Evolutionary conservation across 495 filamentous ascomycete genomes (phyloP), one percentile per base, ranked within the genome.

Genomic region (Elasticomyces elasticus): DNA sequence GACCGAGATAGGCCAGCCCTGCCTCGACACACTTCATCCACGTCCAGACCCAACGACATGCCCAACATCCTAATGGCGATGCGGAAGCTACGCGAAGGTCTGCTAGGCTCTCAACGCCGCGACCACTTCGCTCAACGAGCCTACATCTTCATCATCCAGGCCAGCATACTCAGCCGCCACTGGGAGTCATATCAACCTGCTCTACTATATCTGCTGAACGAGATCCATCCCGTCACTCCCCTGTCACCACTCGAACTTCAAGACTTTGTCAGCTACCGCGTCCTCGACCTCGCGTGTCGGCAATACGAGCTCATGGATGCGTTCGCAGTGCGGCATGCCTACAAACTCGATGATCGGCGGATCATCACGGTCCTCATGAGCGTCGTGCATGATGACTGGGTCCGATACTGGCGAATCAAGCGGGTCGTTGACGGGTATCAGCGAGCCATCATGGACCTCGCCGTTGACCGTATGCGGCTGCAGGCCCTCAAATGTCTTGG

Each of bases 121-220:
- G 86, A 90, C 57, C 17, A 33, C 10, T 77, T 77, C 66, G 72
- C 74, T 2, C 65, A 66, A 41, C 62, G 59, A 24, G 70, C 64
- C 4, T 77, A 77, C 60, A 66, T 71, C 40, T 94, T 95, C 76
- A 84, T 84, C 65, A 85, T 91, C 60, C 84, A 88, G 45, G 72
- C 88, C 17, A 80, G 86, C 4, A 87, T 98, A 41, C 77, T 90
- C 20, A 76, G 83, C 51, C 80, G 80, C 50, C 82, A 91, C 55
- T 80, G 78, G 57, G 89, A 94, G 49, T 89, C 89, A 7, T 98
- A 98, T 71, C 82, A 87, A 59, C 89, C 92, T 0, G 86, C 92
- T 23, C 73, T 97, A 26, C 76, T 85, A 19, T 78, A 92, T 62
- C 79, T 95, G 0, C 75, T 98, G 5, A 76, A 79, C 33, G 70